Conservation (phyloP, 2,329 filamentous ascomycete species). For the Talaromyces sp. region DNA sequence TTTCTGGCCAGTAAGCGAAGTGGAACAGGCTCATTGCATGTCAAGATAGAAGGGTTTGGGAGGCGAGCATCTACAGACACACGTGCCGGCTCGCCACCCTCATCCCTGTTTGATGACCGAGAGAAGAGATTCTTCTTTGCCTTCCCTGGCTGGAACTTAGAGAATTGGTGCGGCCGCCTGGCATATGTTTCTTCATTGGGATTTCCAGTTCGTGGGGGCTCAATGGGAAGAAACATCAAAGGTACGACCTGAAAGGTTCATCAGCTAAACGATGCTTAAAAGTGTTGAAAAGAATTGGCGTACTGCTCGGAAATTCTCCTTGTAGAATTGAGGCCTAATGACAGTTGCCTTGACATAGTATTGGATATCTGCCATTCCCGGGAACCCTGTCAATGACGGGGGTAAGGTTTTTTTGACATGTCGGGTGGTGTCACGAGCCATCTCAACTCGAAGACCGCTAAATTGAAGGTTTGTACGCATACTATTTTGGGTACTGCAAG, state of each 20-base stretch:
- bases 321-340: constrained; percentile 82
- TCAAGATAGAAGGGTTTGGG: constrained; percentile 84
- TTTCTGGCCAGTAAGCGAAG: constrained; percentile 80
- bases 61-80: constrained; percentile 81
- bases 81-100: constrained; percentile 49
- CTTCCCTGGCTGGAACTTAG: constrained; percentile 43
- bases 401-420: constrained; percentile 88
- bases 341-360: constrained; percentile 98
- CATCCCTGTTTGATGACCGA: constrained; percentile 36
- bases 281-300: constrained; percentile 11
- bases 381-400: constrained; percentile 84
- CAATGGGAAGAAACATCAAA: constrained; percentile 90
- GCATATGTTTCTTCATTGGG: constrained; percentile 82
- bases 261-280: constrained; percentile 1
- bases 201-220: constrained; percentile 72
- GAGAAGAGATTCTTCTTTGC: constrained; percentile 63
- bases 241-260: constrained; percentile 47
- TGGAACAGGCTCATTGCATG: constrained; percentile 83
- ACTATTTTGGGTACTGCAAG: constrained; percentile 49
- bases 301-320: constrained; percentile 76
- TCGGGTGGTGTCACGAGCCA: constrained; percentile 47
- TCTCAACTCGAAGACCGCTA: constrained; percentile 48
- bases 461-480: constrained; percentile 51
- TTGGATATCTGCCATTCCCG: constrained; percentile 82
- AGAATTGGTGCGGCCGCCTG: constrained; percentile 67